Evolutionary conservation across 1,284 basidiomycete genomes (phyloP).

Genomic region (Uromyces viciae-fabae): DNA sequence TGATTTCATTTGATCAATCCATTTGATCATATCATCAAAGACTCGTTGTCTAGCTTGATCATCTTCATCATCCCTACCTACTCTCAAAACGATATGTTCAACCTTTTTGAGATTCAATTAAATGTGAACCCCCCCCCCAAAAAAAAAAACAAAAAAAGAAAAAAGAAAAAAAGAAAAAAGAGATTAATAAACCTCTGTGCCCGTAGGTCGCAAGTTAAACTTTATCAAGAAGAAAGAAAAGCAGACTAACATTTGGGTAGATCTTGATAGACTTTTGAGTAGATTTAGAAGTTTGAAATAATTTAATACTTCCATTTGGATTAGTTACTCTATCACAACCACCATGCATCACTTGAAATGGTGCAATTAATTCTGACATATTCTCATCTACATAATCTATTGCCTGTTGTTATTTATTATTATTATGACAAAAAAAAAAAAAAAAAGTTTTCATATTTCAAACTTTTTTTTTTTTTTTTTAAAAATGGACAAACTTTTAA

Average conservation of each 20-base stretch:
- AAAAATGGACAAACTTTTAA: constrained; percentile 43
- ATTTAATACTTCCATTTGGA: constrained; percentile 8
- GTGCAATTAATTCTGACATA: constrained; percentile 47
- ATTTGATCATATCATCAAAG: constrained; percentile 49
- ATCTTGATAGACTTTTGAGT: constrained; percentile 31
- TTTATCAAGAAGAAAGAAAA: background rate
- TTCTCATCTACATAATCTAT: constrained; percentile 6
- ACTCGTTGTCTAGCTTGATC: constrained; percentile 49
- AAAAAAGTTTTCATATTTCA: no score
- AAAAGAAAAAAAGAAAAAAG: background rate
- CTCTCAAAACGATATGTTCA: constrained; percentile 46
- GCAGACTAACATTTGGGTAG: constrained; percentile 20
- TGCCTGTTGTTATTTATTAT: background rate
- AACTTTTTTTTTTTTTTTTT: background rate
- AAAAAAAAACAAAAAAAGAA: background rate
- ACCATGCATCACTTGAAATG: constrained; percentile 52
- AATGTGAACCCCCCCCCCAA: background rate
- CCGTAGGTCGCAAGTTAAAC: no score
- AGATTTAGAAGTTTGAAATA: constrained; percentile 14
- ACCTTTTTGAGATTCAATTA: background rate
- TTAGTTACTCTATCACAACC: constrained; percentile 37
- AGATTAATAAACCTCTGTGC: no score
- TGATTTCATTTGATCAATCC: constrained; percentile 46
- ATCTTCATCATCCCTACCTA: constrained; percentile 50
- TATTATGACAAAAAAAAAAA: background rate